These are phyloP conservation scores for Neofusicoccum umdonicola DNA, from an alignment of 2,329 filamentous ascomycete genomes.

Conservation along the genomic window DNA sequence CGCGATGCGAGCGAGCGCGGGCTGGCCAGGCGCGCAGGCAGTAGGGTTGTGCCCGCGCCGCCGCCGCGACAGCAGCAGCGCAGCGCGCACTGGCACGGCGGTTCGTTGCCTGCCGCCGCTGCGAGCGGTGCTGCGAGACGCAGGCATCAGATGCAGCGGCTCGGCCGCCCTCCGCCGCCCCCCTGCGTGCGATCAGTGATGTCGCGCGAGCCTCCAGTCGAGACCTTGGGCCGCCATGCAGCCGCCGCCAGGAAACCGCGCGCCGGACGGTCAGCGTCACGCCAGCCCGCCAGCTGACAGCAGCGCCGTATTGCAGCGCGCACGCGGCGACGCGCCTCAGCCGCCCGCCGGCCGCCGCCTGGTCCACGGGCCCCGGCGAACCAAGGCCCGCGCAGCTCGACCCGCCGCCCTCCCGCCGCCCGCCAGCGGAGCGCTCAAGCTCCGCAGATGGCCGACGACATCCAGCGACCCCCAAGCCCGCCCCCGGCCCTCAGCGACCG, in stretches of 20 bases:
- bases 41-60: neutral
- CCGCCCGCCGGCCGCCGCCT: neutral
- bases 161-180: conserved; percentile 21
- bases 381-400: neutral
- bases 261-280: neutral
- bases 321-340: neutral
- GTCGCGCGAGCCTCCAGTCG: conserved; percentile 2
- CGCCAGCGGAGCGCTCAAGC: conserved; percentile 6
- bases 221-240: conserved; percentile 9
- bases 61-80: neutral
- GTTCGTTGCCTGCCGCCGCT: neutral
- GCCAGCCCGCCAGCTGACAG: neutral
- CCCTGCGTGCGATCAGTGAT: neutral
- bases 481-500: neutral
- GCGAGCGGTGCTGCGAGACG: neutral
- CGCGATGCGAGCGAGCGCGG: neutral
- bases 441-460: conserved; percentile 15
- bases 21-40: neutral
- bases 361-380: neutral
- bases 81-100: too few species aligned
- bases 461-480: neutral
- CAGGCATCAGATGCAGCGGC: conserved; percentile 17
- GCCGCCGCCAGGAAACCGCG: neutral
- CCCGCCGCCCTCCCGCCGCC: conserved; percentile 4
- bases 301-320: neutral